Evolutionary conservation across 73 alveolate species (phyloP).

Genomic region (Paramecium biaurelia): DNA sequence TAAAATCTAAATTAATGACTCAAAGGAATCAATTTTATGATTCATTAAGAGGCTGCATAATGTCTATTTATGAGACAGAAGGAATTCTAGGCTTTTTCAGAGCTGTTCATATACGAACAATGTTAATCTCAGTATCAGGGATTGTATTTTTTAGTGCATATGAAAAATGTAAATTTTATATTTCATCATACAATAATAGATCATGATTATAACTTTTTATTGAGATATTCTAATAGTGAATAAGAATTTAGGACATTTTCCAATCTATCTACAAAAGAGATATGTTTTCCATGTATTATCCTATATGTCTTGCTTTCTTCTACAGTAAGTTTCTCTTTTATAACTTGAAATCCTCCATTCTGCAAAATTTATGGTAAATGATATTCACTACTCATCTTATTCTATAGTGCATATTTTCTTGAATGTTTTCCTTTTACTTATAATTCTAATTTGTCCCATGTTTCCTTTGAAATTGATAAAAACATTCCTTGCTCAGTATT

Average conservation of each 20-base stretch:
- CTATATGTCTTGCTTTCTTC: background rate
- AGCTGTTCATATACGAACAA: constrained; percentile 55
- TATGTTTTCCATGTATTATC: background rate
- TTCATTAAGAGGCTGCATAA: constrained; percentile 18
- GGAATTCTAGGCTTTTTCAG: constrained; percentile 48
- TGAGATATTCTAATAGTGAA: background rate
- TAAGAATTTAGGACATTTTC: constrained; percentile 41
- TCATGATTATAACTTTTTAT: constrained; percentile 14
- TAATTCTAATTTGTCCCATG: background rate
- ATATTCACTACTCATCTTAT: constrained; percentile 29
- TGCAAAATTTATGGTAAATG: background rate
- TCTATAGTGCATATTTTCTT: background rate
- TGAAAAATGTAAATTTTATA: constrained; percentile 22
- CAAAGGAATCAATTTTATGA: constrained; percentile 50
- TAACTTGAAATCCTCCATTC: background rate
- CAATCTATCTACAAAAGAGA: constrained; percentile 21
- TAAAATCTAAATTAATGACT: constrained; percentile 64
- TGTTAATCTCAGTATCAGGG: constrained; percentile 49
- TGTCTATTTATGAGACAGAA: constrained; percentile 1
- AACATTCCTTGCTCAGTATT: constrained; percentile 37
- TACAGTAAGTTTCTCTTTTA: background rate
- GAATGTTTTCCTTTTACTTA: background rate
- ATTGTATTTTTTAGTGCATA: constrained; percentile 58
- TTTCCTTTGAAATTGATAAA: background rate
- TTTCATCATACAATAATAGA: constrained; percentile 9